A percentile compares a stretch with the other conserved stretches of the same genome.
These are phyloP conservation scores for Lithocarpus polystachyus DNA, from an alignment of 306 rosid genomes.

Conservation along the genomic window DNA sequence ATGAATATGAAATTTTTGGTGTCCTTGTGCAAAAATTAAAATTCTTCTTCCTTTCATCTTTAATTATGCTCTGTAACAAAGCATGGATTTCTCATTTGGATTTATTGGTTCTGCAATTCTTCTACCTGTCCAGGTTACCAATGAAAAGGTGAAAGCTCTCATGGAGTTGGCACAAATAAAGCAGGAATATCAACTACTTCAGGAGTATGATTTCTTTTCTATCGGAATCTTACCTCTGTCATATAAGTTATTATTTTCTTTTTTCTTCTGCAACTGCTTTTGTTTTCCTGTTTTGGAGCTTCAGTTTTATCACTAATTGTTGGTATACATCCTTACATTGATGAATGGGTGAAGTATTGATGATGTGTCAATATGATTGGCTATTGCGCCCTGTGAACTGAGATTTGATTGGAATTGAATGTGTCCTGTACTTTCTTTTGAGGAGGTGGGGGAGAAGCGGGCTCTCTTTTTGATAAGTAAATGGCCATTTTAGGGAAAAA, in stretches of 20 bases:
- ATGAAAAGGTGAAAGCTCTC: constrained; percentile 92
- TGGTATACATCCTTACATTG: neutral
- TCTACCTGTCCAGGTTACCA: constrained; percentile 69
- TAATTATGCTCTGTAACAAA: neutral
- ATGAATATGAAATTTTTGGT: neutral
- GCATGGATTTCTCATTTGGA: neutral
- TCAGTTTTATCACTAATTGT: neutral
- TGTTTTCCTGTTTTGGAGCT: neutral
- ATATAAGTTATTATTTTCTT: neutral
- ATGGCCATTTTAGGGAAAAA: too few species aligned
- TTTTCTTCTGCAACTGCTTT: neutral
- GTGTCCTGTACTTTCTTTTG: too few species aligned
- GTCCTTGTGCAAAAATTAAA: neutral
- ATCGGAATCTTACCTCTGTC: constrained; percentile 11
- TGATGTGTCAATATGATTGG: neutral
- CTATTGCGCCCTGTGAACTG: neutral
- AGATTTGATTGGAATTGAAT: neutral
- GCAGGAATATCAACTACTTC: constrained; percentile 73
- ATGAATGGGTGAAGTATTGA: neutral
- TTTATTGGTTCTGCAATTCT: constrained; percentile 13
- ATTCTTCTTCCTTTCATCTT: neutral
- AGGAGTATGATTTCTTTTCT: constrained; percentile 58
- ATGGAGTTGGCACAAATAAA: constrained; percentile 83
- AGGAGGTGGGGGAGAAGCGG: too few species aligned
- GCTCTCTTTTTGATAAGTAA: too few species aligned